These are phyloP conservation scores for Auricularia heimuer DNA, from an alignment of 768 basidiomycete species.

Conservation along the genomic window DNA sequence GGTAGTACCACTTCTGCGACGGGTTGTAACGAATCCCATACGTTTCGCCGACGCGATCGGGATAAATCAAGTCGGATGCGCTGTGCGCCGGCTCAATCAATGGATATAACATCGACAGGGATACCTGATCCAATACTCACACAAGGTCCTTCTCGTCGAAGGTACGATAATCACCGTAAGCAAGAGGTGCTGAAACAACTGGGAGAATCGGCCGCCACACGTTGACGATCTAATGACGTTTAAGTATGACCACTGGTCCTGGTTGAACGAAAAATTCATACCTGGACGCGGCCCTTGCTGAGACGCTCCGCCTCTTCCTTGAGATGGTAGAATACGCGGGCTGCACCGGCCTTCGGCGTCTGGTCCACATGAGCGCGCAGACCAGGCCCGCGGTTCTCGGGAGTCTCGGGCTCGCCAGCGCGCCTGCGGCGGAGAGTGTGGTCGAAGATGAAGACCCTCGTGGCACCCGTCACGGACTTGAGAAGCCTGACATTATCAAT, in stretches of 20 bases:
- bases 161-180: constrained; percentile 31
- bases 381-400: constrained; percentile 16
- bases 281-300: constrained; percentile 18
- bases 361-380: constrained; percentile 39
- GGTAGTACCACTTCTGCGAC: constrained; percentile 30
- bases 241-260: neutral
- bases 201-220: constrained; percentile 38
- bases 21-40: constrained; percentile 28
- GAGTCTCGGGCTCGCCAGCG: neutral
- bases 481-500: constrained; percentile 23
- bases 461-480: constrained; percentile 51
- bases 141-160: constrained; percentile 30
- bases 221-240: constrained; percentile 27
- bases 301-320: constrained; percentile 33
- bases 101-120: constrained; percentile 23
- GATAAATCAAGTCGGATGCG: constrained; percentile 29
- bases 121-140: constrained; percentile 10
- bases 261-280: neutral
- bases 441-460: constrained; percentile 49
- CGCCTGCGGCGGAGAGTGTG: constrained; percentile 35
- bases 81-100: constrained; percentile 32
- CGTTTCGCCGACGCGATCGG: constrained; percentile 24
- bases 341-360: constrained; percentile 26
- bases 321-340: constrained; percentile 30
- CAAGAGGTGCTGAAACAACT: constrained; percentile 32